A percentile compares a stretch with the other conserved stretches of the same genome.
Evolutionary conservation across 129 eudicot species (phyloP).

Genomic region (sunflower (Helianthus annuus)): DNA sequence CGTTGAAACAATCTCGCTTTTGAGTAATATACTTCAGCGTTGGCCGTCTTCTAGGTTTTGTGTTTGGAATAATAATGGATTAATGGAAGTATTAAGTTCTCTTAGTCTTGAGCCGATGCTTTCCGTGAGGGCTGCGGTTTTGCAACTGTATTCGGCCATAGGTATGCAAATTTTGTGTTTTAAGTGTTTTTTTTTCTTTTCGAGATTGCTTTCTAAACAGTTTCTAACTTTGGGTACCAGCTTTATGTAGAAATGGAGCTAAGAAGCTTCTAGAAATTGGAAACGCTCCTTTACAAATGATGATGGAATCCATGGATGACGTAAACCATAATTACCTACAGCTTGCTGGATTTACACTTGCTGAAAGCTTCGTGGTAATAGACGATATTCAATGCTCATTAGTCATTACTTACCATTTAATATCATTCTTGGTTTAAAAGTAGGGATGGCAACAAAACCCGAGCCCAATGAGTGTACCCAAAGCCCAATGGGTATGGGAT

Average conservation of each 20-base stretch:
- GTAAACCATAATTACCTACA: conserved; percentile 43
- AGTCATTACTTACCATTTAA: conserved; percentile 12
- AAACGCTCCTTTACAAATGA: conserved; percentile 40
- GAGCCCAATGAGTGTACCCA: too few species aligned
- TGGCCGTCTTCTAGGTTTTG: conserved; percentile 74
- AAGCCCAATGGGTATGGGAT: too few species aligned
- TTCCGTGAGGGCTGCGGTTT: conserved; percentile 54
- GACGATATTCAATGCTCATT: background rate
- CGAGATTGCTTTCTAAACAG: conserved; percentile 17
- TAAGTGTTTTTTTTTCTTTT: conserved; percentile 10
- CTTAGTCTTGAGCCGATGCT: conserved; percentile 44
- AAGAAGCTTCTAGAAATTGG: conserved; percentile 61
- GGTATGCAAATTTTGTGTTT: conserved; percentile 46
- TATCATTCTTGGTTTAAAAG: background rate
- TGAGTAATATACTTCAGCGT: conserved; percentile 71
- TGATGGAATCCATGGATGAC: conserved; percentile 63
- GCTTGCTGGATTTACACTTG: conserved; percentile 64
- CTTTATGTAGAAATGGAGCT: conserved; percentile 80
- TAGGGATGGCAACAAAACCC: too few species aligned
- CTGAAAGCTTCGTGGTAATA: conserved; percentile 62
- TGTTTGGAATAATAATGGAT: conserved; percentile 62
- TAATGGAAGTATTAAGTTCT: conserved; percentile 45
- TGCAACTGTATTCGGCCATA: conserved; percentile 75
- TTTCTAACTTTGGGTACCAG: conserved; percentile 53
- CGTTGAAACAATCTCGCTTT: conserved; percentile 52